Evolutionary conservation across 2,329 filamentous ascomycete genomes (phyloP).

Genomic region (Parafenestella ontariensis): DNA sequence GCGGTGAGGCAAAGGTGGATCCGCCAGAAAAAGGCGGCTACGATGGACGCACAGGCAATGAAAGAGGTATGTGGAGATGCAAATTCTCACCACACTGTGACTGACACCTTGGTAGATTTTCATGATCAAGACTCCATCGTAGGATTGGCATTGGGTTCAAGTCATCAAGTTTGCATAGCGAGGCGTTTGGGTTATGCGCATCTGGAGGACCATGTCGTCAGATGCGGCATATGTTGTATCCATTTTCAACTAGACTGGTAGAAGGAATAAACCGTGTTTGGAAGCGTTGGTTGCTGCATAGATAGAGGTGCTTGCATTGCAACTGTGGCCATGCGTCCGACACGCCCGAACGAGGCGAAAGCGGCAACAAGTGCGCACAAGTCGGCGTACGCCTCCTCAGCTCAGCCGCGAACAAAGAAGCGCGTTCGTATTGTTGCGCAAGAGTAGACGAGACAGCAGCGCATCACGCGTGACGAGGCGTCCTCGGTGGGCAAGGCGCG

Average conservation of each 20-base stretch:
- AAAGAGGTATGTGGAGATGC: slow-evolving; percentile 70
- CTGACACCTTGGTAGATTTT: slow-evolving; percentile 40
- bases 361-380: background rate
- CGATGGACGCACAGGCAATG: slow-evolving; percentile 80
- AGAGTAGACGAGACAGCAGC: background rate
- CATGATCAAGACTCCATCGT: slow-evolving; percentile 46
- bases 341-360: background rate
- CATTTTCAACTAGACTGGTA: background rate
- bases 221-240: background rate
- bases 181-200: slow-evolving; percentile 32
- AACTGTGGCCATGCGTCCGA: slow-evolving; percentile 11
- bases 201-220: background rate
- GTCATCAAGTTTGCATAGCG: slow-evolving; percentile 36
- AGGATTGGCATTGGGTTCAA: slow-evolving; percentile 3
- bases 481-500: slow-evolving; percentile 1
- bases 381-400: background rate
- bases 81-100: background rate
- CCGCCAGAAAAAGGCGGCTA: slow-evolving; percentile 83
- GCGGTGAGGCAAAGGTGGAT: slow-evolving; percentile 83
- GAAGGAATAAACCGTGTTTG: background rate
- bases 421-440: slow-evolving; percentile 16
- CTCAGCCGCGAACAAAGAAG: no score
- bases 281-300: no score
- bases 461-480: slow-evolving; percentile 1
- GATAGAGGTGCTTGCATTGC: slow-evolving; percentile 1